Evolutionary conservation across 495 filamentous ascomycete genomes (phyloP), one percentile per base, ranked within the genome.

Genomic region (Podospora pseudopauciseta): DNA sequence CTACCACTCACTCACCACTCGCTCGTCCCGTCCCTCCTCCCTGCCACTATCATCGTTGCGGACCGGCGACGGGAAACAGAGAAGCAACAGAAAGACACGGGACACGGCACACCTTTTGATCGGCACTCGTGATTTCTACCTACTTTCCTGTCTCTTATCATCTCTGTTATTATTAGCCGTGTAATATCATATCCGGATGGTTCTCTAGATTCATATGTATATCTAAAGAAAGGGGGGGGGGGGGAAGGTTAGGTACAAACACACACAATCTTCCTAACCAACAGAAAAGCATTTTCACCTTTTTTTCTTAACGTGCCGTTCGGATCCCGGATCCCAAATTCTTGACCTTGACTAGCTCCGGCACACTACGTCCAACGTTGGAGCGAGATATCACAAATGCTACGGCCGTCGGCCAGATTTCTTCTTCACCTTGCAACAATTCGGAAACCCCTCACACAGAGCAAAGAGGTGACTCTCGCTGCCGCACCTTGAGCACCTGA

Each of bases 401-500:
- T 65, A 70, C 69, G 5, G 34, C 63, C 49, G 28, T 39, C 65
- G 5, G 26, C 69, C 7, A 11, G 34, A 28, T 32, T 18, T 39
- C 30, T 63, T 28, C 27, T 62, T 32, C n/a, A 58, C 44, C n/a
- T 5, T 39, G 30, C 5, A 61, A n/a, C 5, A 61, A n/a, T 9
- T 39, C 26, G 26, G 27, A 58, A 49, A 62, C 27, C 57, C 58
- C 55, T 58, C 11, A 20, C 18, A 2, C 55, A 58, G 1, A 9
- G 18, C 18, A 4, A 9, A 58, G 55, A 58, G 0, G 55, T 58
- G 55, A 11, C 23, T 58, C 15, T 58, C 23, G 5, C n/a, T 60
- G 62, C 30, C 56, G 20, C 49, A 60, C 68, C 6, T 32, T 39
- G 64, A 57, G 58, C 61, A 61, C 60, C 68, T 64, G 68, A 59